These are phyloP conservation scores for Penicillium sumatraense DNA, from an alignment of 2,329 filamentous ascomycete genomes.

Conservation along the genomic window DNA sequence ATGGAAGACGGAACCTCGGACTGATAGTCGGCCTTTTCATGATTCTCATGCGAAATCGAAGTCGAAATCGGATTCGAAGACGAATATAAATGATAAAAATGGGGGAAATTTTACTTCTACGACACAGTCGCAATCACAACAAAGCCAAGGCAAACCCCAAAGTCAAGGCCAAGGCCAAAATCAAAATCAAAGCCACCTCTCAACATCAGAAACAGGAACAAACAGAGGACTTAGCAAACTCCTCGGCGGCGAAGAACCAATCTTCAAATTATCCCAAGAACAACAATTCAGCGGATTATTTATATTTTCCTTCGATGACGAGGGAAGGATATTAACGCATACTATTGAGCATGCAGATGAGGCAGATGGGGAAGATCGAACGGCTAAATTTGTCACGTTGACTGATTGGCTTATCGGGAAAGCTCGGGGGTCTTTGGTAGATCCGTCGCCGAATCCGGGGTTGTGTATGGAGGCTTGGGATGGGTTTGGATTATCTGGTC, in stretches of 20 bases:
- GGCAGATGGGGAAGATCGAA: constrained; percentile 79
- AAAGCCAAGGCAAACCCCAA: too few species aligned
- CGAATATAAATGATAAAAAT: neutral
- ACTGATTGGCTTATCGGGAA: constrained; percentile 94
- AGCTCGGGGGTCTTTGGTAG: constrained; percentile 60
- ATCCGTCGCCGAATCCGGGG: constrained; percentile 31
- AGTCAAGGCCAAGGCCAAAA: neutral
- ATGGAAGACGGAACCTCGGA: constrained; percentile 71
- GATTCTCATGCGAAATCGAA: neutral
- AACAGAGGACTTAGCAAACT: constrained; percentile 50
- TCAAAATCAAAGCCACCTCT: constrained; percentile 18
- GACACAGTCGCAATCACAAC: too few species aligned
- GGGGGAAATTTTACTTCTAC: too few species aligned
- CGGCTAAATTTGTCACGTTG: constrained; percentile 82
- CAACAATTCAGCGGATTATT: constrained; percentile 90
- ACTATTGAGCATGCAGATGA: constrained; percentile 94
- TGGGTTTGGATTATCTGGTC: constrained; percentile 11
- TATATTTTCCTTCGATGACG: constrained; percentile 90
- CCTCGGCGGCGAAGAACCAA: constrained; percentile 58
- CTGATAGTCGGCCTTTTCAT: constrained; percentile 29
- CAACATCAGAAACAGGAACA: constrained; percentile 35
- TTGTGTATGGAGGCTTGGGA: constrained; percentile 34
- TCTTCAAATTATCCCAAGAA: constrained; percentile 58
- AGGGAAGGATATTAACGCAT: constrained; percentile 82
- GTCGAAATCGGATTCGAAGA: neutral